Base-by-base conservation (phyloP, 139 green algal species). In the Choricystis sp. region DNA sequence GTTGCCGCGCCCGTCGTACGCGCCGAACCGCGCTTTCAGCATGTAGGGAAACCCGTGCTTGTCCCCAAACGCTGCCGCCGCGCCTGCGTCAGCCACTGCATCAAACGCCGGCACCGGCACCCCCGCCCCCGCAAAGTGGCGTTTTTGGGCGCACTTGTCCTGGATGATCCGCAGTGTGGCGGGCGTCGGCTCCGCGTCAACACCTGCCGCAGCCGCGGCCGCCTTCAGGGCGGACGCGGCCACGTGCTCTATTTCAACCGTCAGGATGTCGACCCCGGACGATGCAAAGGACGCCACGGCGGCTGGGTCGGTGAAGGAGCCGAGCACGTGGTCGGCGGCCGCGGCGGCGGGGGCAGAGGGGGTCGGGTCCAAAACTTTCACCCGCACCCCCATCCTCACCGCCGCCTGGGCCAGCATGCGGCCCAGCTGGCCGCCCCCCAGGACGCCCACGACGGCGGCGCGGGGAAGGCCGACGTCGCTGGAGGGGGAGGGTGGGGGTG, bases 231-330 rank as follows among this genome's bases (percentile, higher is more conserved):
- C 86, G 48, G 88, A 79, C 3, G 81, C 81, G 72, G 97, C 80
- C 23, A 99, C 80, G 76, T 99, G 92, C 77, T 99, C 93, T 60
- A 99, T 98, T 76, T 99, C 93, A 28, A 95, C 90, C 2, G 93
- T 99, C 66, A 99, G 66, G 23, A 99, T 79, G 69, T 94, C 85
- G 31, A 85, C 80, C 26, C 71, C 74, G 40, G 40, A 52, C 57
- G 69, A 21, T 0, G 87, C 85, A 67, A 96, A 96, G 2, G 70
- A 29, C 56, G 70, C 52, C 21, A 98, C 84, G 24, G 77, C 77
- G 4, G 71, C 77, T 0, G 74, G 70, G 58, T 96, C 85, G 1
- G 76, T 58, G 72, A 94, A 95, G 74, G 82, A 81, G 2, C 86
- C 85, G 3, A 81, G 26, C 20, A 83, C 62, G 27, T 94, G 84